Base-by-base conservation (phyloP, 2,329 filamentous ascomycete genomes). In the Claviceps pazoutovae region DNA sequence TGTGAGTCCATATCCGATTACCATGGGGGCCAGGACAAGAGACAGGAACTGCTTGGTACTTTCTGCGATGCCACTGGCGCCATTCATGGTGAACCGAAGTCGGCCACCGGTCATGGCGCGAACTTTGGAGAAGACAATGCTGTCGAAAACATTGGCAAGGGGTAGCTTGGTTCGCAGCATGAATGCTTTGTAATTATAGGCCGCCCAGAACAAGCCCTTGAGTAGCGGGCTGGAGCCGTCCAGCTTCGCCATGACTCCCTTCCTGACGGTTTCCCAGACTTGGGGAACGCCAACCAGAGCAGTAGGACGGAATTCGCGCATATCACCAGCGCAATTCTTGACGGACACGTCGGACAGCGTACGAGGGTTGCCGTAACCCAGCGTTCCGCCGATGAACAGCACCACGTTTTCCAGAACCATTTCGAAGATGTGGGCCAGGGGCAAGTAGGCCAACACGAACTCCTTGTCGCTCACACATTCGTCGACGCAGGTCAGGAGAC, bases 221-320 rank as follows among this genome's bases (percentile, higher is more conserved):
- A 84, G 76, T 43, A 97, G 53, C n/a, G 76, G 68, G 61, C 82
- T 83, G 55, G 84, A 78, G 53, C 77, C 72, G 63, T 86, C 84
- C 54, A 97, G 83, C 68, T 89, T 88, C 60, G 74, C 71, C 57
- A 91, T 74, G 61, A 98, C 86, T 51, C 93, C 93, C 75, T 98
- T 98, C 74, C 89, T 91, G 61, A 98, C 85, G 1, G 88, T 90
- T 71, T 98, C 93, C 90, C 91, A 98, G 36, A 98, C 85, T 53
- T 94, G 90, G 1, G 93, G 93, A 3, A 98, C 93, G 66, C 93
- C 93, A 41, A 96, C 86, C 65, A 98, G 79, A 64, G 96, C 79
- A 2, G 89, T 94, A 1, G 93, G 93, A 60, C 79, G 79, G 65
- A 97, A 85, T 63, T 96, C 90, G 55, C 86, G 85, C 70, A 98